phyloP scores from a whole-genome alignment of 139 green algal genomes.

The Chloropicon primus region DNA sequence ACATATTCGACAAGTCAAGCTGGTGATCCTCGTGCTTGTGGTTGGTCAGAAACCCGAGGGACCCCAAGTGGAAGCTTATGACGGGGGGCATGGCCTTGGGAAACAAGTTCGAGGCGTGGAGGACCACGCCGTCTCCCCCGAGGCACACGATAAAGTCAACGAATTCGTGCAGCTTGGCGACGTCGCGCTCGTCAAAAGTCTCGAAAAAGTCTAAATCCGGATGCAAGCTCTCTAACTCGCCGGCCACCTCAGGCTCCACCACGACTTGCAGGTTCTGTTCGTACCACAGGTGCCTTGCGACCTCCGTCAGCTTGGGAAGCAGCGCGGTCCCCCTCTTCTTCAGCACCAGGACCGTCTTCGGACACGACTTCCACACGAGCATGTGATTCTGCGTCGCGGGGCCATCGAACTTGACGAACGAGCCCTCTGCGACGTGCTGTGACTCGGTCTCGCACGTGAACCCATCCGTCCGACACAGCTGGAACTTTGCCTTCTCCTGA shows the following conservation, averaged over 20 bases:
- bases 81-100: constrained; percentile 35
- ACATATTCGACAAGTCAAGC: constrained; percentile 60
- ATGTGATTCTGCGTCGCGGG: constrained; percentile 92
- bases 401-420: constrained; percentile 63
- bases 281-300: constrained; percentile 48
- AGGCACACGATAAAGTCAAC: constrained; percentile 95
- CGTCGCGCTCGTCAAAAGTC: constrained; percentile 13
- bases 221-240: constrained; percentile 17
- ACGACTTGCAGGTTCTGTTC: constrained; percentile 65
- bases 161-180: constrained; percentile 15
- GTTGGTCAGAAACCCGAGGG: constrained; percentile 91
- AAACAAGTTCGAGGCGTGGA: constrained; percentile 54
- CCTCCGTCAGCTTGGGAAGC: constrained; percentile 36
- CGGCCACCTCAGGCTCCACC: constrained; percentile 69
- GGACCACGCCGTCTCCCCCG: constrained; percentile 88
- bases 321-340: constrained; percentile 90
- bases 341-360: constrained; percentile 81
- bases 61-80: constrained; percentile 92
- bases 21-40: constrained; percentile 50
- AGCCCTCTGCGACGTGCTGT: constrained; percentile 35
- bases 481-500: constrained; percentile 46
- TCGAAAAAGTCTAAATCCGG: constrained; percentile 27
- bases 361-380: constrained; percentile 80
- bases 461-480: constrained; percentile 83
- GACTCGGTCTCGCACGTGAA: constrained; percentile 83